Evolutionary conservation across 2,329 filamentous ascomycete species (phyloP).

Genomic region (Fusarium keratoplasticum): DNA sequence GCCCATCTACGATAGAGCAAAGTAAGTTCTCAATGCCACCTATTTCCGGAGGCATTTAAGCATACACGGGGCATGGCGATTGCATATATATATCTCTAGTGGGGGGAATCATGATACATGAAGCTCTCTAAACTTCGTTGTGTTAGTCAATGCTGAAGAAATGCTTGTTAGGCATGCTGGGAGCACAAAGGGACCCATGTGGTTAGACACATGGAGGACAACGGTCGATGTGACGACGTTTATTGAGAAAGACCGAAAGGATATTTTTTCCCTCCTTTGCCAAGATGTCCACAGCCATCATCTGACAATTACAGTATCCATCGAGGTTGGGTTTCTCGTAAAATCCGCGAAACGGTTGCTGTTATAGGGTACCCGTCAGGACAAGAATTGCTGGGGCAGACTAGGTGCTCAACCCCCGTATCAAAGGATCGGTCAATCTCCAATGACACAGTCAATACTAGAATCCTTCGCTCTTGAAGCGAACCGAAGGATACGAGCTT

Average conservation of each 20-base stretch:
- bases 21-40: background rate
- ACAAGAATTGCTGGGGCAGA: background rate
- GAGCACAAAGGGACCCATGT: background rate
- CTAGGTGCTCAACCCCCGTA: background rate
- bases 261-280: background rate
- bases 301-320: background rate
- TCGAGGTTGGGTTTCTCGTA: background rate
- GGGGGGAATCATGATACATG: too few relatives aligned
- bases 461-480: background rate
- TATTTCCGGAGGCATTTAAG: background rate
- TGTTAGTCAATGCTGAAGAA: background rate
- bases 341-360: background rate
- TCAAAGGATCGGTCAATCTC: background rate
- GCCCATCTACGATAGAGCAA: background rate
- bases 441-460: background rate
- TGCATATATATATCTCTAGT: background rate
- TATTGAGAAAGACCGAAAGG: background rate
- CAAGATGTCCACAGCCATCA: background rate
- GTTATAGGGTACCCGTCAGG: background rate
- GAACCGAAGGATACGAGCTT: slow-evolving; percentile 1
- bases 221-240: background rate
- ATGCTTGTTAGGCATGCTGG: background rate
- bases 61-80: background rate
- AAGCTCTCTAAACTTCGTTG: too few relatives aligned
- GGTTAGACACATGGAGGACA: background rate